These are phyloP conservation scores for Lecanicillium sp. DNA, from an alignment of 2,329 filamentous ascomycete genomes.

Conservation along the genomic window DNA sequence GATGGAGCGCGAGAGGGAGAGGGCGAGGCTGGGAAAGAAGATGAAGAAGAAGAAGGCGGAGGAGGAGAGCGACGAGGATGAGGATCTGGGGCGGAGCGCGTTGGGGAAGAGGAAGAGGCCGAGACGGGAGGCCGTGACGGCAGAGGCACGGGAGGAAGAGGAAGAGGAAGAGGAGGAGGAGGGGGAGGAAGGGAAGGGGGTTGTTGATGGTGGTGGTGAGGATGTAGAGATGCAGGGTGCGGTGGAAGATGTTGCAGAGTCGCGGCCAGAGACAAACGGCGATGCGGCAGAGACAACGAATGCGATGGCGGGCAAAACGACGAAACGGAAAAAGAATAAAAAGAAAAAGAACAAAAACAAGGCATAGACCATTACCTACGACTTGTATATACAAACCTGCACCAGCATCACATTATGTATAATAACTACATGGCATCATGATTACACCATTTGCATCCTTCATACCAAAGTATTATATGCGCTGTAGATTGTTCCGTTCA, in stretches of 20 bases:
- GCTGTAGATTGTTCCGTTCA: too few relatives aligned
- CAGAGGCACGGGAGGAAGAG: constrained; percentile 8
- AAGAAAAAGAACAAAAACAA: constrained; percentile 18
- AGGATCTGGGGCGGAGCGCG: constrained; percentile 30
- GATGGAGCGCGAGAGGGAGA: constrained; percentile 13
- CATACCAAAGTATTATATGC: too few relatives aligned
- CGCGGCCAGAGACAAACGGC: background rate
- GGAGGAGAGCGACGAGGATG: constrained; percentile 30
- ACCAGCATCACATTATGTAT: background rate
- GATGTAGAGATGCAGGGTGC: background rate
- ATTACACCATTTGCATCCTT: background rate
- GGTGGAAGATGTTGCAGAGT: background rate
- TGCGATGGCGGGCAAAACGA: too few relatives aligned
- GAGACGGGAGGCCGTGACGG: constrained; percentile 16
- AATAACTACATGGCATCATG: background rate
- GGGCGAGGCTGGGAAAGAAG: constrained; percentile 21
- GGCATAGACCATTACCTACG: background rate
- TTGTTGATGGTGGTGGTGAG: background rate
- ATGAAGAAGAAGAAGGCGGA: constrained; percentile 15
- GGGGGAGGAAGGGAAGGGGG: background rate
- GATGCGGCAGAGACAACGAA: background rate
- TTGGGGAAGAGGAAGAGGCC: constrained; percentile 33
- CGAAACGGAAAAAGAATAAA: constrained; percentile 17
- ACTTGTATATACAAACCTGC: too few relatives aligned
- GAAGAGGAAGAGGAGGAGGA: background rate